These are phyloP conservation scores for Fusarium udum DNA, from an alignment of 2,329 filamentous ascomycete genomes.

Conservation along the genomic window DNA sequence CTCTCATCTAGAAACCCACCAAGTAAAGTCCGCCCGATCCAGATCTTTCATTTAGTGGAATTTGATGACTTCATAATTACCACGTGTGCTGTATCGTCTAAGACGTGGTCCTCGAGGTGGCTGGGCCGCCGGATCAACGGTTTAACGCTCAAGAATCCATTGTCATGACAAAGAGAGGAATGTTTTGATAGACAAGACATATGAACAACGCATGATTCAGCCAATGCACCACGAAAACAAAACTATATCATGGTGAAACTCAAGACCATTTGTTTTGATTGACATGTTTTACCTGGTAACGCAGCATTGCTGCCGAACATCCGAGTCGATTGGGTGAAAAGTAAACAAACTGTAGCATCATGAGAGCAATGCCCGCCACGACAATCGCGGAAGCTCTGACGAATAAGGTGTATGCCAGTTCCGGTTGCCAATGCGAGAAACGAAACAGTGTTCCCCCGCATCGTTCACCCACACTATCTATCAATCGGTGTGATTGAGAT, in stretches of 20 bases:
- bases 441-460: slow-evolving; percentile 32
- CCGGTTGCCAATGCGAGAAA: slow-evolving; percentile 7
- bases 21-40: background rate
- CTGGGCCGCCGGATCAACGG: slow-evolving; percentile 11
- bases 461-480: slow-evolving; percentile 22
- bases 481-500: slow-evolving; percentile 24
- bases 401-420: slow-evolving; percentile 26
- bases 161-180: slow-evolving; percentile 11
- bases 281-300: slow-evolving; percentile 13
- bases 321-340: slow-evolving; percentile 11
- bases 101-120: slow-evolving; percentile 6
- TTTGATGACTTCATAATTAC: slow-evolving; percentile 24
- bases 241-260: slow-evolving; percentile 20
- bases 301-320: background rate
- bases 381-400: slow-evolving; percentile 7
- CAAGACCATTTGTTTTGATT: background rate
- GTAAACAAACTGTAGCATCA: slow-evolving; percentile 34
- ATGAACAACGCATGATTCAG: background rate
- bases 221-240: background rate
- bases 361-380: slow-evolving; percentile 22
- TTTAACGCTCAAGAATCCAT: background rate
- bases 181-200: background rate
- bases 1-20: background rate
- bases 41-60: slow-evolving; percentile 4
- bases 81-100: slow-evolving; percentile 9